These are phyloP conservation scores for Datura wrightii DNA, from an alignment of 257 asterid species.

Conservation along the genomic window DNA sequence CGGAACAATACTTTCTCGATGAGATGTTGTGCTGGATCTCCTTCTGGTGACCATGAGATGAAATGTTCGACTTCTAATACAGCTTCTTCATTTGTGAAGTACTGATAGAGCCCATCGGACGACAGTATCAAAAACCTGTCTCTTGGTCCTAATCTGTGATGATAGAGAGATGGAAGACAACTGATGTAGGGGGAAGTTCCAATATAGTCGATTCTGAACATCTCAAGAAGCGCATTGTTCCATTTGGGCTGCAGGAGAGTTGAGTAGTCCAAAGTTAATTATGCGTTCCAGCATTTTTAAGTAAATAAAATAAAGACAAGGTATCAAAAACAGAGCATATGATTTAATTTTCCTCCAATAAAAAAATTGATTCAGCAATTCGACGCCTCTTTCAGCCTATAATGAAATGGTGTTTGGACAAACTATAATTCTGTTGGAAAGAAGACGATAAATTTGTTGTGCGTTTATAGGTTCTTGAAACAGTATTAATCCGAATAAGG, in stretches of 20 bases:
- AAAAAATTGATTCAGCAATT: neutral
- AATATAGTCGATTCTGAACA: slow-evolving; percentile 77
- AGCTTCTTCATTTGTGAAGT: slow-evolving; percentile 97
- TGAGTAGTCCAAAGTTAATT: slow-evolving; percentile 24
- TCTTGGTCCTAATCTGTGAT: slow-evolving; percentile 71
- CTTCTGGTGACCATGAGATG: slow-evolving; percentile 90
- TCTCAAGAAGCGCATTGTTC: slow-evolving; percentile 85
- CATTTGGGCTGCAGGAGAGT: slow-evolving; percentile 79
- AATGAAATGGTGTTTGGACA: neutral
- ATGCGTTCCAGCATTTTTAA: neutral
- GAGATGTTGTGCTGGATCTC: slow-evolving; percentile 97
- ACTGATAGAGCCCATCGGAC: slow-evolving; percentile 92
- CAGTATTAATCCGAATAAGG: too few species aligned
- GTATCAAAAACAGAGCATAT: slow-evolving; percentile 5
- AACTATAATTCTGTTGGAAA: neutral
- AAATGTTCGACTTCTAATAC: slow-evolving; percentile 84
- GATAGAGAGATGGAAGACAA: slow-evolving; percentile 79
- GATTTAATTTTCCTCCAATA: too few species aligned
- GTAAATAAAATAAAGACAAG: neutral
- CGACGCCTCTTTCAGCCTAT: neutral
- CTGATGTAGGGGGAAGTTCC: slow-evolving; percentile 75
- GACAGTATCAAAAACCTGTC: slow-evolving; percentile 83
- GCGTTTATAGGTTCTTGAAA: neutral
- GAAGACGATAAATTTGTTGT: neutral
- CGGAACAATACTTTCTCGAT: slow-evolving; percentile 89